A percentile compares a stretch with the other conserved stretches of the same genome.
Evolutionary conservation across 2,329 filamentous ascomycete genomes (phyloP).

Genomic region (Elsinoe necatrix): DNA sequence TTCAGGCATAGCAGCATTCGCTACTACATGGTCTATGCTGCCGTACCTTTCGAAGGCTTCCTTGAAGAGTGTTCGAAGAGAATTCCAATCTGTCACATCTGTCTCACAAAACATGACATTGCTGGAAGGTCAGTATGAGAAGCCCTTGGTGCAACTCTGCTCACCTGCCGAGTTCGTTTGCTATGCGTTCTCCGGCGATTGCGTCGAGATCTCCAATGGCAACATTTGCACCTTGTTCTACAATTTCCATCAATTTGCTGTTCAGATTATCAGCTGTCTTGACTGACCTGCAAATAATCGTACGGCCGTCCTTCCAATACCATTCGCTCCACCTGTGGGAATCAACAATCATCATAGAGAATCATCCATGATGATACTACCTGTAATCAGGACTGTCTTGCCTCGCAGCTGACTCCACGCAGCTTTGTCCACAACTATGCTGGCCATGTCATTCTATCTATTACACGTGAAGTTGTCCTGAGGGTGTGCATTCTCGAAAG

Average conservation of each 20-base stretch:
- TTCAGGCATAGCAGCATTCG: conserved; percentile 6
- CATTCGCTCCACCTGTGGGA: neutral
- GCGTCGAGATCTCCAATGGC: neutral
- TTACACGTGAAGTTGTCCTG: too few species aligned
- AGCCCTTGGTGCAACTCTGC: neutral
- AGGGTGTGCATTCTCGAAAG: too few species aligned
- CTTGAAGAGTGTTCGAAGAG: neutral
- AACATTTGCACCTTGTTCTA: conserved; percentile 6
- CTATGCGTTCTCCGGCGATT: neutral
- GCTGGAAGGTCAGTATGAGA: neutral
- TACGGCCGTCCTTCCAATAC: conserved; percentile 4
- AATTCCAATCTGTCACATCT: neutral
- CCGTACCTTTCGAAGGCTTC: neutral
- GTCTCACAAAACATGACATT: neutral
- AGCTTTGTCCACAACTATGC: neutral
- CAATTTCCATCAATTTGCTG: neutral
- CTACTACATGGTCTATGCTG: conserved; percentile 2
- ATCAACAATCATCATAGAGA: neutral
- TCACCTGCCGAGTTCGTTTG: neutral
- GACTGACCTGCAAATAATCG: neutral
- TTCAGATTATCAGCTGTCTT: neutral
- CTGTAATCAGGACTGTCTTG: conserved; percentile 1
- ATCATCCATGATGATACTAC: neutral
- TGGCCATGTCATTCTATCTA: neutral
- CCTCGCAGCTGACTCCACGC: neutral